These are phyloP conservation scores for Hyaloscypha variabilis DNA, from an alignment of 495 filamentous ascomycete species.

Conservation along the genomic window DNA sequence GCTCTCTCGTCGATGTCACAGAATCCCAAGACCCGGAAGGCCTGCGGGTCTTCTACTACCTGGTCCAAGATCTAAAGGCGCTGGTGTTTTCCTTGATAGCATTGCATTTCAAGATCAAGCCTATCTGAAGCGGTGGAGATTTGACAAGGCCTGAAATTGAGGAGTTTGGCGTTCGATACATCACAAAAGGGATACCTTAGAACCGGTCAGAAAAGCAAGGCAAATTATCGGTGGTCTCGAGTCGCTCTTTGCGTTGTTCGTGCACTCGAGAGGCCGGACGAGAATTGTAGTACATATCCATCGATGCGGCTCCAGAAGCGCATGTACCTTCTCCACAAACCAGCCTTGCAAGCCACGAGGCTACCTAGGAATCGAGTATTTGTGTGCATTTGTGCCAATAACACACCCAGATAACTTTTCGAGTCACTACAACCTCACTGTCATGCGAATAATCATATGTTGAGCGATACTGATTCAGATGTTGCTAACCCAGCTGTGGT, in stretches of 20 bases:
- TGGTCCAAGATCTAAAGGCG: constrained; percentile 96
- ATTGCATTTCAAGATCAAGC: constrained; percentile 97
- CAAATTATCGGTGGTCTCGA: neutral
- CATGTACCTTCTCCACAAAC: neutral
- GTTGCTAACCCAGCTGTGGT: neutral
- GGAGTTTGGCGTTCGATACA: constrained; percentile 26
- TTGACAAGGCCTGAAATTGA: neutral
- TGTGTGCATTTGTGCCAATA: neutral
- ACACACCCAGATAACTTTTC: neutral
- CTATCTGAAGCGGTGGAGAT: constrained; percentile 58
- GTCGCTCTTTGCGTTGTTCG: neutral
- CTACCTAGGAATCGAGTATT: neutral
- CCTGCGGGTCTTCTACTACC: constrained; percentile 98
- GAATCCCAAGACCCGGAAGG: constrained; percentile 97
- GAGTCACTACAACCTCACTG: neutral
- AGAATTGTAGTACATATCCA: neutral
- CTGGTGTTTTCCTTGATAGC: constrained; percentile 95
- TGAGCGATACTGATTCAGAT: neutral
- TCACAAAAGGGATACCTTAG: constrained; percentile 26
- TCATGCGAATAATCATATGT: neutral
- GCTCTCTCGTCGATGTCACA: constrained; percentile 93
- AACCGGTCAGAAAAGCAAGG: constrained; percentile 2
- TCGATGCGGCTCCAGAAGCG: neutral
- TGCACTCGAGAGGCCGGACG: neutral
- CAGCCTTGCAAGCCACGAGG: neutral